Evolutionary conservation across 345 rosid species (phyloP).

Genomic region (Acer yangbiense): DNA sequence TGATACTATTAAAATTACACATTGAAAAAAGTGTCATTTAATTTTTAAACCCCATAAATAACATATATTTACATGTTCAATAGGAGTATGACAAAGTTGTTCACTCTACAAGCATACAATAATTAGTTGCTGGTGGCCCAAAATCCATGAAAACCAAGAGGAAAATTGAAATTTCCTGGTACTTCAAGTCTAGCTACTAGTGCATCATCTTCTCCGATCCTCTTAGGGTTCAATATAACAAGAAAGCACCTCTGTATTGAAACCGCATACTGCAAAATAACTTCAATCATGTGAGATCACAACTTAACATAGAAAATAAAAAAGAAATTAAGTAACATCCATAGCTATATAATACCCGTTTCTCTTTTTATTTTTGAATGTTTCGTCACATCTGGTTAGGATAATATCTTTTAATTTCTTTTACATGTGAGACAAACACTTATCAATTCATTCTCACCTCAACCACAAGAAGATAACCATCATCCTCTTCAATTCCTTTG

Average conservation of each 20-base stretch:
- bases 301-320: not conserved
- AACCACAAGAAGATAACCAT: conserved; percentile 80
- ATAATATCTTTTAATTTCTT: no score
- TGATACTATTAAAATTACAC: no score
- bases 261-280: conserved; percentile 74
- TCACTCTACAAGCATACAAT: not conserved
- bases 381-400: no score
- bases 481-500: conserved; percentile 55
- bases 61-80: not conserved
- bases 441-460: conserved; percentile 50
- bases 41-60: no score
- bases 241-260: conserved; percentile 76
- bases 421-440: no score
- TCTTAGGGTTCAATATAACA: conserved; percentile 68
- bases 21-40: no score
- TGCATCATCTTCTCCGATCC: conserved; percentile 75
- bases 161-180: conserved; percentile 76
- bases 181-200: conserved; percentile 73
- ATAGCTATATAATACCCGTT: no score
- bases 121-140: conserved; percentile 47
- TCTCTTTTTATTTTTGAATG: no score
- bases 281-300: not conserved
- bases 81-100: not conserved
- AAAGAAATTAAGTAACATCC: no score
- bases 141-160: conserved; percentile 90